A percentile compares a stretch with the other conserved stretches of the same genome.
Conservation (phyloP, 1,284 basidiomycete genomes). For the Sporisorium scitamineum region DNA sequence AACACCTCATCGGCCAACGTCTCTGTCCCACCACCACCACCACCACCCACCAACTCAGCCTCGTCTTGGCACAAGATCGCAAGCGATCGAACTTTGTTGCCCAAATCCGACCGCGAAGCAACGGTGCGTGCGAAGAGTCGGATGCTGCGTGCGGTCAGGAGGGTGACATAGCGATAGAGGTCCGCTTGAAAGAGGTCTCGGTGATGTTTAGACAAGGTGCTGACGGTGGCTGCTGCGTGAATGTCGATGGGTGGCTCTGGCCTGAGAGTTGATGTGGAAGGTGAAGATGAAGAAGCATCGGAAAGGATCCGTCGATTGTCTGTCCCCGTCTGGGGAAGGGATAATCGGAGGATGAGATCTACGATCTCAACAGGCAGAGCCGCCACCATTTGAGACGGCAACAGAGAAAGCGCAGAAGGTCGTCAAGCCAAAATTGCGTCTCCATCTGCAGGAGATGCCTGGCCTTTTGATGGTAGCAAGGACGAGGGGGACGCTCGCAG, state of each 20-base stretch:
- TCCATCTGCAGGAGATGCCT: not conserved
- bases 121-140: slow-evolving; percentile 17
- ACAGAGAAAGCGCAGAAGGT: too few species aligned
- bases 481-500: too few species aligned
- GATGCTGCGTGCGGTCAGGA: not conserved
- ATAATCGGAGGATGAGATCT: slow-evolving; percentile 36
- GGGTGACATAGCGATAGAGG: slow-evolving; percentile 35
- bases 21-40: not conserved
- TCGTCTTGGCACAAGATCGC: slow-evolving; percentile 2
- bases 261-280: not conserved
- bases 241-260: not conserved
- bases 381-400: slow-evolving; percentile 15
- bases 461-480: not conserved
- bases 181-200: slow-evolving; percentile 13
- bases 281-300: not conserved
- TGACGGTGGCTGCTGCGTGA: slow-evolving; percentile 11
- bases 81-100: slow-evolving; percentile 19
- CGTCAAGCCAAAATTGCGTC: too few species aligned
- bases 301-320: not conserved
- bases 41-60: not conserved
- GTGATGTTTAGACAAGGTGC: slow-evolving; percentile 25
- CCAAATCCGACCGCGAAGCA: slow-evolving; percentile 5
- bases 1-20: slow-evolving; percentile 27
- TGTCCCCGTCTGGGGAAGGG: too few species aligned
- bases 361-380: slow-evolving; percentile 39